Base-by-base conservation (phyloP, 768 basidiomycete genomes). In the Calocybe gangraenosa region DNA sequence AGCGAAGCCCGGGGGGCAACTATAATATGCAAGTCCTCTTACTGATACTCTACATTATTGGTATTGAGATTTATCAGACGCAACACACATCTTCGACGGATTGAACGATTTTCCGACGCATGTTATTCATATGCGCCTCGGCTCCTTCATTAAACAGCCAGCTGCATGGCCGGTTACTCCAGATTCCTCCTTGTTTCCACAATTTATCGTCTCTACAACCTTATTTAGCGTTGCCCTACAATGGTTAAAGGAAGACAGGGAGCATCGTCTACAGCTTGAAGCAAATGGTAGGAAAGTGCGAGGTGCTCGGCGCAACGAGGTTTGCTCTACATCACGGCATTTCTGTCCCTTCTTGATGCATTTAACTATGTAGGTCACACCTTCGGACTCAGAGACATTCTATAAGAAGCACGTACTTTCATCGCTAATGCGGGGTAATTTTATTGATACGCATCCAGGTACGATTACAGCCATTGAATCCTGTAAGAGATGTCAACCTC, bases 21-120 rank as follows among this genome's bases (percentile, higher is more conserved):
- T 10, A 85, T 98, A 44, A 65, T 99, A 42, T 98, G 91, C 80
- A 58, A 56, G 82, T 67, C 32, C 37, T 31, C 25, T 43, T 31
- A n/a, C 33, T 31, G 19, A 40, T 25, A 18, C 31, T 20, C 19
- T 28, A 39, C 46, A 40, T 44, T 50, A 44, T 7, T 42, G 22
- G 33, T 45, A 11, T 21, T 49, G 32, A 38, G 32, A 3, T 32
- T 25, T 25, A 43, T 28, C 55, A 93, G 91, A 96, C 66, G 92
- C 94, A 9, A 97, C 94, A 1, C 96, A 99, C 63, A 96, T 99
- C 56, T 96, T 93, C 53, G 95, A 98, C 61, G 95, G 94, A 9
- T 66, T 98, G 22, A 78, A 79, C 57, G 65, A 75, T n/a, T 97
- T 95, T 69, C 95, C 96, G 3, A 97, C 94, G 0, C 91, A 95